Percentiles rank a stretch among this genome's conserved stretches.
Evolutionary conservation across 106 monocot genomes (phyloP).

Genomic region (Dactylorhiza incarnata): DNA sequence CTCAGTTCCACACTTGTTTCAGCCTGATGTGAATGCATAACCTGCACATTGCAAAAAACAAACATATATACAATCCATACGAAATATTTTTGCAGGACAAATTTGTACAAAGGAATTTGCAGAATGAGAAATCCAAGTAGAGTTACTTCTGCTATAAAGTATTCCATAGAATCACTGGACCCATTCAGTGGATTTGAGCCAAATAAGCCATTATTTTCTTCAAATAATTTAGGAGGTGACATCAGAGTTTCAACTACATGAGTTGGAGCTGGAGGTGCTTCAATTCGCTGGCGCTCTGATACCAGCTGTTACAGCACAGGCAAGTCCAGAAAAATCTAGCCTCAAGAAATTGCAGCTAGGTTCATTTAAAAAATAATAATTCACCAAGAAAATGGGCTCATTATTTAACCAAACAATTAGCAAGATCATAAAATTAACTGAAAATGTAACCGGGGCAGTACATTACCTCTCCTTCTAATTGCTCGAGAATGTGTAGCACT

Average conservation of each 20-base stretch:
- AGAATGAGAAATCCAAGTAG: neutral
- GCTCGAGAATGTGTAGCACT: constrained; percentile 75
- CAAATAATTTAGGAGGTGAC: constrained; percentile 74
- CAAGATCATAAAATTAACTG: neutral
- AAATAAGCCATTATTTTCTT: constrained; percentile 56
- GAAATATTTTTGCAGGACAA: neutral
- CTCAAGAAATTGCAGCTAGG: neutral
- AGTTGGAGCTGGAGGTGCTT: constrained; percentile 50
- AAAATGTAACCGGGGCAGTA: neutral
- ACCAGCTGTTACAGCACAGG: constrained; percentile 38
- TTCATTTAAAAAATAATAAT: neutral
- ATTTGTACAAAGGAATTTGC: neutral
- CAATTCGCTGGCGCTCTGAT: constrained; percentile 82
- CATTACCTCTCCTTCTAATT: constrained; percentile 63
- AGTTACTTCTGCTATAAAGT: constrained; percentile 84
- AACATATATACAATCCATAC: neutral
- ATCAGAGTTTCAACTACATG: constrained; percentile 32
- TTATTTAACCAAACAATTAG: neutral
- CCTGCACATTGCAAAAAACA: constrained; percentile 22
- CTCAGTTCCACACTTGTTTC: constrained; percentile 75
- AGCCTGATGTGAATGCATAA: constrained; percentile 61
- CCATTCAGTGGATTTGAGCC: constrained; percentile 30
- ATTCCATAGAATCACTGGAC: constrained; percentile 41
- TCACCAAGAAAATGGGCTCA: neutral
- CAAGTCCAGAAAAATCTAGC: neutral